Conservation (phyloP, 2,329 filamentous ascomycete genomes). For the Fusarium miscanthi region DNA sequence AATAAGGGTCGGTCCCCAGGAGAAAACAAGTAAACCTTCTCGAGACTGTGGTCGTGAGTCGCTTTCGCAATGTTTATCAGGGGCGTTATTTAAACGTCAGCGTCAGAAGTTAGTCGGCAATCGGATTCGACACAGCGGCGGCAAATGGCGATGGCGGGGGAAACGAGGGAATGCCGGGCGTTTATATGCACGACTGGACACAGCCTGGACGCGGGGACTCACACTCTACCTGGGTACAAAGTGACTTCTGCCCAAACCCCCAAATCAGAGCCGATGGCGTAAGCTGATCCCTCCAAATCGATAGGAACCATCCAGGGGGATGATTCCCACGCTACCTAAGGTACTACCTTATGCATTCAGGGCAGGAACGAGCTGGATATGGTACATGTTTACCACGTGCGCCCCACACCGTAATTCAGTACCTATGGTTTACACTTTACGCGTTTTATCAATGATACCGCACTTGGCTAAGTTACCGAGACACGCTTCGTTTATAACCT, state of each 20-base stretch:
- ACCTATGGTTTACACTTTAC: slow-evolving; percentile 7
- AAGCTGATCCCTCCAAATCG: slow-evolving; percentile 25
- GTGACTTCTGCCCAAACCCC: slow-evolving; percentile 25
- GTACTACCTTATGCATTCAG: neutral
- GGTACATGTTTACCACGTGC: slow-evolving; percentile 22
- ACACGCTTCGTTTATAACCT: neutral
- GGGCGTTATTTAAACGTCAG: slow-evolving; percentile 12
- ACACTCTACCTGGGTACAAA: neutral
- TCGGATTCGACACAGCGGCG: slow-evolving; percentile 36
- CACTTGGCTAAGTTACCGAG: neutral
- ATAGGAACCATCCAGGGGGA: slow-evolving; percentile 21
- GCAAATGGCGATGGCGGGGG: slow-evolving; percentile 40
- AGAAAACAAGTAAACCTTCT: neutral
- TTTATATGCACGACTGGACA: slow-evolving; percentile 59
- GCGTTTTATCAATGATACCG: slow-evolving; percentile 11
- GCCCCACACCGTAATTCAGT: slow-evolving; percentile 19
- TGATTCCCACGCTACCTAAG: neutral
- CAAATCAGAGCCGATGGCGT: slow-evolving; percentile 34
- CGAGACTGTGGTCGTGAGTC: slow-evolving; percentile 18
- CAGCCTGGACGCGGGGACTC: slow-evolving; percentile 35
- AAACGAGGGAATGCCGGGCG: slow-evolving; percentile 55
- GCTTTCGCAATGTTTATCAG: slow-evolving; percentile 15
- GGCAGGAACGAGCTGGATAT: slow-evolving; percentile 23
- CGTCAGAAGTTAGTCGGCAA: slow-evolving; percentile 32
- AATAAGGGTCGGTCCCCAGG: neutral